These are phyloP conservation scores for Wallacemonas sp. DNA, from an alignment of 208 protist species.

Conservation along the genomic window DNA sequence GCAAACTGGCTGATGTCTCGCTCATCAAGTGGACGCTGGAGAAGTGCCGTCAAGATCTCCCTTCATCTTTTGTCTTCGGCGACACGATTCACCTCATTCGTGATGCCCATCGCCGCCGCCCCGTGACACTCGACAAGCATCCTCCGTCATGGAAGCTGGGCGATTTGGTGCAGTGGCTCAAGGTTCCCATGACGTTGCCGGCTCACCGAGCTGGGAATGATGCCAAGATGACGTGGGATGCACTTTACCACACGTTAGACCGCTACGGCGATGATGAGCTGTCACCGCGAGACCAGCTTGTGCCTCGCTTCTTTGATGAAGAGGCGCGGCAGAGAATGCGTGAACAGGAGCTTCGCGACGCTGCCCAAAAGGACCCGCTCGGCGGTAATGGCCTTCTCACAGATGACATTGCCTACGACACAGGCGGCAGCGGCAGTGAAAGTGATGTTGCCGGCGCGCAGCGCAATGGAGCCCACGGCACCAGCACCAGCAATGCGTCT, in stretches of 20 bases:
- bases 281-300: constrained; percentile 86
- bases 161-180: constrained; percentile 88
- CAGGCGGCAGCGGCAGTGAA: not conserved
- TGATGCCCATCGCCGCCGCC: constrained; percentile 82
- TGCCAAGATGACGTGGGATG: constrained; percentile 91
- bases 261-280: constrained; percentile 88
- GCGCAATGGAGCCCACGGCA: not conserved
- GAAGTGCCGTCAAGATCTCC: constrained; percentile 62
- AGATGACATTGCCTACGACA: not conserved
- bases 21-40: constrained; percentile 87
- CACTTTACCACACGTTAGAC: constrained; percentile 83
- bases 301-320: constrained; percentile 85
- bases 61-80: constrained; percentile 72
- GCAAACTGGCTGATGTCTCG: constrained; percentile 87
- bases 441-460: too few species aligned
- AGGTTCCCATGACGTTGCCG: constrained; percentile 62
- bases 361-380: not conserved
- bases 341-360: constrained; percentile 13
- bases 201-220: constrained; percentile 88
- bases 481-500: not conserved
- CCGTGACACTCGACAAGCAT: constrained; percentile 88
- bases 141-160: constrained; percentile 82
- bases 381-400: constrained; percentile 6
- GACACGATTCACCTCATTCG: constrained; percentile 89
- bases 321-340: constrained; percentile 72